Evolutionary conservation across 768 basidiomycete species (phyloP).

Genomic region (Pisolithus albus): DNA sequence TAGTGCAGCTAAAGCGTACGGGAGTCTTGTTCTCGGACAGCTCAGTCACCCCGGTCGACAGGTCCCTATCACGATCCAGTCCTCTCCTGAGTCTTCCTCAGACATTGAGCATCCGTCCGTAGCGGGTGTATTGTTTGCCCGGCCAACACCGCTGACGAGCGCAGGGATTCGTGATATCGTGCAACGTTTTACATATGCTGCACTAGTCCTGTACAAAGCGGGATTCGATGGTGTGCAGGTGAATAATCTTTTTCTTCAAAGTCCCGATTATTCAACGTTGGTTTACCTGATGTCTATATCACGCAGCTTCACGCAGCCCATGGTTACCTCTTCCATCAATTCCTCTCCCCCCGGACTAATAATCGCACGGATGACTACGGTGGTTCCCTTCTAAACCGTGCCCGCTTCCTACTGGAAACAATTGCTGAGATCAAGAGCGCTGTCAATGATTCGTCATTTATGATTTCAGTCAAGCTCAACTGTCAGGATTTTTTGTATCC

Average conservation of each 20-base stretch:
- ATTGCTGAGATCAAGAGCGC: conserved; percentile 36
- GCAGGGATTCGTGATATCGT: conserved; percentile 47
- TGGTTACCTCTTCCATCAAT: conserved; percentile 42
- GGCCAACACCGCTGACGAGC: conserved; percentile 33
- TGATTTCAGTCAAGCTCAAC: conserved; percentile 31
- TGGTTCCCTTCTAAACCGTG: conserved; percentile 45
- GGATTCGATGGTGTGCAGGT: conserved; percentile 66
- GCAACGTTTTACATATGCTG: conserved; percentile 45
- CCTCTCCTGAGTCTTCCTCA: conserved; percentile 29
- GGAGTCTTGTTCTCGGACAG: conserved; percentile 27
- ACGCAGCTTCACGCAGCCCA: conserved; percentile 38
- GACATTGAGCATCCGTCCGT: conserved; percentile 28
- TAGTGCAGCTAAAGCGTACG: conserved; percentile 25
- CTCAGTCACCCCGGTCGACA: conserved; percentile 30
- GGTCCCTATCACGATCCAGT: conserved; percentile 29
- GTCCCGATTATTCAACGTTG: background rate
- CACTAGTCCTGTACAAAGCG: conserved; percentile 45
- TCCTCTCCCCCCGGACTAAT: conserved; percentile 39
- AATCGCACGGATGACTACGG: conserved; percentile 51
- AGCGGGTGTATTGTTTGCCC: conserved; percentile 26
- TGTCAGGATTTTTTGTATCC: conserved; percentile 18
- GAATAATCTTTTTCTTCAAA: background rate
- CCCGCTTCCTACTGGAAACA: conserved; percentile 43
- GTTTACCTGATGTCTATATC: background rate
- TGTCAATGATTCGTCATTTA: conserved; percentile 26